Percentiles rank a stretch among this genome's conserved stretches.
Conservation (phyloP, 805 yeast genomes). For the Teunomyces lycoperdinae region DNA sequence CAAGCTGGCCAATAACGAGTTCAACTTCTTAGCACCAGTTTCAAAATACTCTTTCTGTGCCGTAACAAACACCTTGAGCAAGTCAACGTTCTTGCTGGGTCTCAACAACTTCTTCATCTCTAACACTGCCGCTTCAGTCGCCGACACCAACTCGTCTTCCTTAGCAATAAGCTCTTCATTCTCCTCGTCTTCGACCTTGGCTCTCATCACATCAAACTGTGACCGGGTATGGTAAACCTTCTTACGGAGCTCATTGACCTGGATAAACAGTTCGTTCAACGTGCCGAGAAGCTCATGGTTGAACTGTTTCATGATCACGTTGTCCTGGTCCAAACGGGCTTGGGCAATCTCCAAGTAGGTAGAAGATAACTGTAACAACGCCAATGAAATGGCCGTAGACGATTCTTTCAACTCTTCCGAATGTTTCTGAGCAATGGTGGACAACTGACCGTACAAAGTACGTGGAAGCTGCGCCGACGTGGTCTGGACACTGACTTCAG, state of each 20-base stretch:
- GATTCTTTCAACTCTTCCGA: conserved; percentile 45
- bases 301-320: conserved; percentile 55
- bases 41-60: conserved; percentile 65
- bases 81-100: conserved; percentile 60
- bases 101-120: conserved; percentile 71
- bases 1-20: conserved; percentile 26
- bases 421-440: conserved; percentile 53
- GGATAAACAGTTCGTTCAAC: conserved; percentile 52
- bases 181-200: conserved; percentile 52
- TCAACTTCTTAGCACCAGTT: conserved; percentile 33
- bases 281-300: conserved; percentile 53
- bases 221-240: conserved; percentile 68
- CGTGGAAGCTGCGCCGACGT: conserved; percentile 49
- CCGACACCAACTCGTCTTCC: conserved; percentile 79
- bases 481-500: conserved; percentile 26
- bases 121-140: conserved; percentile 75
- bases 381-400: conserved; percentile 49
- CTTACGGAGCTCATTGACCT: conserved; percentile 59
- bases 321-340: conserved; percentile 69
- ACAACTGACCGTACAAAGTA: conserved; percentile 70
- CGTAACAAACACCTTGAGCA: conserved; percentile 63
- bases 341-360: conserved; percentile 62
- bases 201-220: conserved; percentile 66
- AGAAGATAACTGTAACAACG: conserved; percentile 53
- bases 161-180: conserved; percentile 50